These are phyloP conservation scores for Kodamaea suecica DNA, from an alignment of 1,139 yeast species.

Conservation along the genomic window DNA sequence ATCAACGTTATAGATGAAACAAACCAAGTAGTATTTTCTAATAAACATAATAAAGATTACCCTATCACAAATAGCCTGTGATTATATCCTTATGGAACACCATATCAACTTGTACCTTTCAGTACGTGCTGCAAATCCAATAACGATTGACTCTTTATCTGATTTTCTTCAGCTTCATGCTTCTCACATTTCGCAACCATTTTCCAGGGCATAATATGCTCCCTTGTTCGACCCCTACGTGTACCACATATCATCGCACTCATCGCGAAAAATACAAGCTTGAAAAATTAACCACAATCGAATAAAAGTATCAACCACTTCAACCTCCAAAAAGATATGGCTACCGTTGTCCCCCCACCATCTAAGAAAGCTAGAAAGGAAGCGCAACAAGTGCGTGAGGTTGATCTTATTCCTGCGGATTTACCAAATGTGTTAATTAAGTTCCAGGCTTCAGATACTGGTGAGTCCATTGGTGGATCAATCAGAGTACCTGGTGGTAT, in stretches of 20 bases:
- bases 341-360: constrained; percentile 91
- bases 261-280: constrained; percentile 1
- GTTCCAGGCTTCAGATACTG: constrained; percentile 94
- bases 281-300: constrained; percentile 5
- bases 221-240: not conserved
- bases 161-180: too few species aligned
- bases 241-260: constrained; percentile 1
- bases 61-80: too few species aligned
- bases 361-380: constrained; percentile 83
- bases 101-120: too few species aligned
- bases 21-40: too few species aligned
- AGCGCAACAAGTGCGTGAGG: constrained; percentile 79
- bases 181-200: too few species aligned
- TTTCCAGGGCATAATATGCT: too few species aligned
- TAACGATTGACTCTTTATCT: too few species aligned
- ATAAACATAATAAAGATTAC: too few species aligned
- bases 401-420: constrained; percentile 70
- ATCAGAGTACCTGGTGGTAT: constrained; percentile 90
- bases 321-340: constrained; percentile 48
- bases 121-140: too few species aligned
- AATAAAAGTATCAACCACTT: constrained; percentile 1
- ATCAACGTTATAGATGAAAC: too few species aligned
- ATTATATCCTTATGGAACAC: too few species aligned
- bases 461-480: constrained; percentile 80
- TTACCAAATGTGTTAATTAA: constrained; percentile 84